Evolutionary conservation across 495 filamentous ascomycete species (phyloP).

Genomic region (Bryoglossum gracile): DNA sequence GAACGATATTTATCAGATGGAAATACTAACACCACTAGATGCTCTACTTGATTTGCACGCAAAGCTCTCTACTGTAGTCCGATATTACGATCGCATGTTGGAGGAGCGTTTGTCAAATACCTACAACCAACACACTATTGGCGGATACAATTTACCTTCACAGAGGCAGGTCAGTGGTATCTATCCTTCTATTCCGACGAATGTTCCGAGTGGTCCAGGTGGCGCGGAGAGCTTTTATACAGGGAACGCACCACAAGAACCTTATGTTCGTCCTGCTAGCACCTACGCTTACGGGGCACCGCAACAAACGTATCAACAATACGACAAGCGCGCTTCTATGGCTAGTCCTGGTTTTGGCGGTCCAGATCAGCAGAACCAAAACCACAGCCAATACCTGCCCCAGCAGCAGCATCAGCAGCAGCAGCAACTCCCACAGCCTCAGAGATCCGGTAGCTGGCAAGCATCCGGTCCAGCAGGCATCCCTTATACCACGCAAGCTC

Average conservation of each 20-base stretch:
- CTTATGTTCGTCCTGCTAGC: constrained; percentile 36
- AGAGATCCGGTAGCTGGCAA: constrained; percentile 40
- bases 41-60: constrained; percentile 89
- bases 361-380: constrained; percentile 23
- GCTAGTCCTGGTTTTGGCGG: constrained; percentile 18
- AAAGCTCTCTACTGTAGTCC: constrained; percentile 91
- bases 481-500: constrained; percentile 29
- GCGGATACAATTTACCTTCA: constrained; percentile 42
- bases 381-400: constrained; percentile 11
- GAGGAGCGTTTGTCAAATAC: constrained; percentile 90
- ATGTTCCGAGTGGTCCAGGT: constrained; percentile 37
- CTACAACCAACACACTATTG: constrained; percentile 71
- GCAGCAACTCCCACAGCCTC: constrained; percentile 26
- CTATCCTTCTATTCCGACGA: constrained; percentile 59
- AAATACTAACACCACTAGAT: constrained; percentile 43
- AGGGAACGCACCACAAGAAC: constrained; percentile 50
- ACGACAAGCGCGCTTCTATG: constrained; percentile 23
- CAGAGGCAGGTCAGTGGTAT: constrained; percentile 51
- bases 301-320: constrained; percentile 25
- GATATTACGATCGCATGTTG: constrained; percentile 98
- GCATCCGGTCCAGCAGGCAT: constrained; percentile 26
- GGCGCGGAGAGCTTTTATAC: constrained; percentile 78
- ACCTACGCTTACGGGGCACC: constrained; percentile 25
- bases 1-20: background rate
- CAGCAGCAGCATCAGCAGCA: constrained; percentile 17